Conservation (phyloP, 495 filamentous ascomycete species). For the Pseudevernia furfuracea region DNA sequence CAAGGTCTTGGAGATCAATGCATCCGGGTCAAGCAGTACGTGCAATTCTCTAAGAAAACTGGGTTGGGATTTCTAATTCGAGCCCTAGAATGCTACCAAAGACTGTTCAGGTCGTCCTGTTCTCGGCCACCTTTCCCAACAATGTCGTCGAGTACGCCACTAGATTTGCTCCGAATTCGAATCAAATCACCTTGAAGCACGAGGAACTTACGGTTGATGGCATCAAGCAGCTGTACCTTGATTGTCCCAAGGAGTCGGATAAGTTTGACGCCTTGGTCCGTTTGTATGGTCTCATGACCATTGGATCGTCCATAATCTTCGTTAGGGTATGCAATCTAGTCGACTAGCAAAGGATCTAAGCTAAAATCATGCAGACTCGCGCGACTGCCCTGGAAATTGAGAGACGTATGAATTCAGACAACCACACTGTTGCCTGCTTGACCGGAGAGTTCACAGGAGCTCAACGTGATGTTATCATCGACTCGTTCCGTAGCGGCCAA, state of each 20-base stretch:
- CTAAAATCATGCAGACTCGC: slow-evolving; percentile 51
- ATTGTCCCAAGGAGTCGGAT: slow-evolving; percentile 67
- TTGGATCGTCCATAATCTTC: slow-evolving; percentile 96
- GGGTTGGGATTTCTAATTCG: slow-evolving; percentile 5
- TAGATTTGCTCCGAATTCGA: slow-evolving; percentile 73
- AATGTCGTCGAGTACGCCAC: slow-evolving; percentile 73
- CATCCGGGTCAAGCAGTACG: slow-evolving; percentile 75
- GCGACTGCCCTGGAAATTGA: slow-evolving; percentile 75
- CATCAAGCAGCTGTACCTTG: slow-evolving; percentile 94
- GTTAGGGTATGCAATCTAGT: slow-evolving; percentile 56
- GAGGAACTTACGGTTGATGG: slow-evolving; percentile 93
- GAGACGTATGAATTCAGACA: slow-evolving; percentile 73
- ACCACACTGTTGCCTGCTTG: slow-evolving; percentile 82
- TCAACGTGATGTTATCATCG: slow-evolving; percentile 77
- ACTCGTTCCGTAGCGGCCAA: slow-evolving; percentile 73
- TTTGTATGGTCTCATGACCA: slow-evolving; percentile 90
- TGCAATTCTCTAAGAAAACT: slow-evolving; percentile 18
- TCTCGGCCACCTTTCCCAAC: slow-evolving; percentile 91
- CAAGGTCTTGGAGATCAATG: slow-evolving; percentile 95
- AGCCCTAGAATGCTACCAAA: slow-evolving; percentile 55
- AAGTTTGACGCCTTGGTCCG: slow-evolving; percentile 85
- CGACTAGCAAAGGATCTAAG: not conserved
- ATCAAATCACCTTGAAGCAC: slow-evolving; percentile 78
- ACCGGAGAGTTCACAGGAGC: slow-evolving; percentile 77
- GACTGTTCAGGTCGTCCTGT: slow-evolving; percentile 75